phyloP scores from a whole-genome alignment of 1,284 basidiomycete species.

The Ceraceosorus guamensis region DNA sequence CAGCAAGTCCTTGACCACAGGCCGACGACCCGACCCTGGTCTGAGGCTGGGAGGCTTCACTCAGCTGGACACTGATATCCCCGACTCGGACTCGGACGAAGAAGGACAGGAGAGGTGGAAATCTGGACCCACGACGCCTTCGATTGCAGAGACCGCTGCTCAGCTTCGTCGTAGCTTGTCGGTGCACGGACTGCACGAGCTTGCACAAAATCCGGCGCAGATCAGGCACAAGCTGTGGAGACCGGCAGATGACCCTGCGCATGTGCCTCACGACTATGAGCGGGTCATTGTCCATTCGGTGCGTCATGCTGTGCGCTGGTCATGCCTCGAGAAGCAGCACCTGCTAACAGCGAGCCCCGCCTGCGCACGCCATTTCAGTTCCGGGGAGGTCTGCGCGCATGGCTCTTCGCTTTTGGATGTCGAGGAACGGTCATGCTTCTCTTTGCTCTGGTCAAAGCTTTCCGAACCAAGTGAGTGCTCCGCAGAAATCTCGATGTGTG shows the following conservation, averaged over 20 bases:
- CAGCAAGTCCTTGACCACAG: too few species aligned
- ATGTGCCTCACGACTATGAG: conserved; percentile 44
- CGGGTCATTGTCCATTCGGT: conserved; percentile 38
- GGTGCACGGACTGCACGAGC: conserved; percentile 35
- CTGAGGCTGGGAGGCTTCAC: conserved; percentile 5
- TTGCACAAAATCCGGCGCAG: conserved; percentile 34
- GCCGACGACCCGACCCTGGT: conserved; percentile 6
- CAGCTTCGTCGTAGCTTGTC: conserved; percentile 39
- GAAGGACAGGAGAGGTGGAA: conserved; percentile 22
- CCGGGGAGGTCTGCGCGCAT: conserved; percentile 37
- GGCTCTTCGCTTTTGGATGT: conserved; percentile 37
- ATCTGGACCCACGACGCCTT: conserved; percentile 37
- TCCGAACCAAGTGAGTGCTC: conserved; percentile 21
- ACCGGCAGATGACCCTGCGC: conserved; percentile 39
- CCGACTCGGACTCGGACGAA: conserved; percentile 15
- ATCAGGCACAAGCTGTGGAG: conserved; percentile 44
- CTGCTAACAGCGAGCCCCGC: too few species aligned
- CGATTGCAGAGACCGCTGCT: conserved; percentile 37
- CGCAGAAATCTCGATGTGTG: neutral
- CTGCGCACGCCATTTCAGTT: too few species aligned
- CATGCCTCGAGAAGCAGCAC: neutral
- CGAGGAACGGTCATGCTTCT: conserved; percentile 34
- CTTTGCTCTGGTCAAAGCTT: conserved; percentile 35
- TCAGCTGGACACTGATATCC: neutral
- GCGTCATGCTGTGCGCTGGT: neutral